Evolutionary conservation across 2,329 filamentous ascomycete species (phyloP), one percentile per base, ranked within the genome.

Genomic region (Cytospora piceae): DNA sequence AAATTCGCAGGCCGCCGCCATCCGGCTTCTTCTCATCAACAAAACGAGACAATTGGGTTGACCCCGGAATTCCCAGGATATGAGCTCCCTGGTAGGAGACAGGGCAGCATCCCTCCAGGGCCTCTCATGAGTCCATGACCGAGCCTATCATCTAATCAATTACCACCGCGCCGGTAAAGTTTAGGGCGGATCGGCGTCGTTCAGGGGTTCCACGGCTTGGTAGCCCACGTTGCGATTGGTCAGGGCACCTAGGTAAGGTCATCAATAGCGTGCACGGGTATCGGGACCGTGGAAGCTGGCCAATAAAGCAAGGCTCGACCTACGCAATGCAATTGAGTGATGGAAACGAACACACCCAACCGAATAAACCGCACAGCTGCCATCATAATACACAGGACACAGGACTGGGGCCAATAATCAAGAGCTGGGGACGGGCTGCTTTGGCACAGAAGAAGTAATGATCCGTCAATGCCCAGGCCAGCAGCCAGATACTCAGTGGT

Each of bases 141-240:
- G 56, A 42, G 46, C 60, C 60, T 55, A 62, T 56, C 60, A 62
- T 62, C n/a, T 37, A 56, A 56, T 55, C 53, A 42, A 42, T 17
- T n/a, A 42, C 60, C 60, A 53, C 52, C 52, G 60, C 52, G n/a
- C 4, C 46, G 60, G 60, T 62, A 56, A 55, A 39, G 37, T 62
- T 55, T 32, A 31, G 52, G 32, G 34, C 37, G 20, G 27, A 11
- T 7, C 37, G 51, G 46, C 51, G 54, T 56, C 32, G n/a, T 29
- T 34, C 39, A 24, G 52, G 59, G 37, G 6, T n/a, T 39, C 46
- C 42, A 53, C 34, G 34, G 34, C 1, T 24, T 27, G n/a, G 31
- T 39, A n/a, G 29, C 31, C 22, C 31, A 49, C 52, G 37, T 62
- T 53, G 60, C 39, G 60, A 52, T 17, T 62, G 27, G 29, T 34